These are phyloP conservation scores for Leccinum uliginosum DNA, from an alignment of 768 basidiomycete species.

Conservation along the genomic window DNA sequence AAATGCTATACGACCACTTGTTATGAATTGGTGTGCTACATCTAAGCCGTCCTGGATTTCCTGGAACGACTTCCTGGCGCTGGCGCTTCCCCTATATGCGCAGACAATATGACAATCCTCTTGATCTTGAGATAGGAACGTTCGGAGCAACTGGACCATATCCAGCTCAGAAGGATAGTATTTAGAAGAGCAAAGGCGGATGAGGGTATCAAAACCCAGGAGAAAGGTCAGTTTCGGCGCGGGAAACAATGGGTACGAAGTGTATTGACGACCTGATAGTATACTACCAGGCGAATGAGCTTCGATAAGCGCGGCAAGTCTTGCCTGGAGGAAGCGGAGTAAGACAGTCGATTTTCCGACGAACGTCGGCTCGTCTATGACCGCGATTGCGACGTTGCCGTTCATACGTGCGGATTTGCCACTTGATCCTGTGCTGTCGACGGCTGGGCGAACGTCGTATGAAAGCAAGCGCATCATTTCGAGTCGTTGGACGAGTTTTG, in stretches of 20 bases:
- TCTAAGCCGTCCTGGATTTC: conserved; percentile 29
- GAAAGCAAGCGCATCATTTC: conserved; percentile 84
- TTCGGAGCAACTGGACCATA: conserved; percentile 54
- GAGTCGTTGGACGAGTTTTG: conserved; percentile 70
- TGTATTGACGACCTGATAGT: conserved; percentile 8
- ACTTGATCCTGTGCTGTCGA: not conserved
- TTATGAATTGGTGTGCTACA: conserved; percentile 47
- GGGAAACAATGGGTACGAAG: conserved; percentile 2
- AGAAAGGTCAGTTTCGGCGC: conserved; percentile 59
- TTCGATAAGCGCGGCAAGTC: conserved; percentile 11
- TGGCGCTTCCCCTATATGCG: conserved; percentile 46
- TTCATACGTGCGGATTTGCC: conserved; percentile 1
- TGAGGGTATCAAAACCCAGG: conserved; percentile 81
- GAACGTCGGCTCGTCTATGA: conserved; percentile 87
- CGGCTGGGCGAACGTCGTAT: conserved; percentile 35
- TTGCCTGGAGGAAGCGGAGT: conserved; percentile 42
- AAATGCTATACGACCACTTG: conserved; percentile 48
- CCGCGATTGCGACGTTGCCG: conserved; percentile 66
- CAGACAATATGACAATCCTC: conserved; percentile 65
- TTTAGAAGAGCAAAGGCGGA: conserved; percentile 67
- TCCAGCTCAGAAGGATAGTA: conserved; percentile 57
- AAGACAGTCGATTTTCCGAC: conserved; percentile 71
- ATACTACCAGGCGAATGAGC: not conserved
- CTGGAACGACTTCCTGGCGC: conserved; percentile 16
- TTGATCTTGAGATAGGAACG: conserved; percentile 54